Evolutionary conservation across 306 rosid genomes (phyloP).

Genomic region (barrel medic (Medicago truncatula)): MtrunA17r5.0-ANR NC_053043.1:49190001-49190500

Average conservation of each 20-base stretch:
- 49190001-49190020: constrained; percentile 32
- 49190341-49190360: background rate
- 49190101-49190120: background rate
- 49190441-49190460: constrained; percentile 41
- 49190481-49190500: too few species aligned
- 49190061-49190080: constrained; percentile 35
- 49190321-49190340: background rate
- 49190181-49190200: background rate
- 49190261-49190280: constrained; percentile 15
- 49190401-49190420: background rate
- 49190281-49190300: constrained; percentile 15
- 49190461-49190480: background rate
- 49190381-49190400: constrained; percentile 30
- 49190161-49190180: constrained; percentile 31
- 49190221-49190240: background rate
- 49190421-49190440: constrained; percentile 7
- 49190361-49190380: background rate
- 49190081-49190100: constrained; percentile 48
- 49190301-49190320: constrained; percentile 36
- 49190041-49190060: constrained; percentile 41
- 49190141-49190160: constrained; percentile 39
- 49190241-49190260: constrained; percentile 30
- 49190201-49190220: background rate
- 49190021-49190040: constrained; percentile 35
- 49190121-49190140: constrained; percentile 46